These are phyloP conservation scores for Alnus glutinosa DNA, from an alignment of 306 rosid genomes.

Conservation along the genomic window DNA sequence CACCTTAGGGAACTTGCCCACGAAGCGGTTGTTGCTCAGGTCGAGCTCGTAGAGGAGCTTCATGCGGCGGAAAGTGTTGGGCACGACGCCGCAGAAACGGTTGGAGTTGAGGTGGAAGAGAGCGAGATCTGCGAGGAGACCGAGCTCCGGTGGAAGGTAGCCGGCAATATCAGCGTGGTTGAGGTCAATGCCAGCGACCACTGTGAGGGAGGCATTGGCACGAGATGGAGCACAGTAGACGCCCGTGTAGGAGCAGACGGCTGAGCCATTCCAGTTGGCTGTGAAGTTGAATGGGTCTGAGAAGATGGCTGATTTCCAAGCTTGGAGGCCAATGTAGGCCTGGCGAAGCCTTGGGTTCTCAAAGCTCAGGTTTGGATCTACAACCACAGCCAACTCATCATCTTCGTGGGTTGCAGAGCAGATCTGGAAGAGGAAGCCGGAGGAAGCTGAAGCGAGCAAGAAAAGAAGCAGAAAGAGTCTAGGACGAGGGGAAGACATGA, in stretches of 20 bases:
- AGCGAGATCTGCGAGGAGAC: constrained; percentile 59
- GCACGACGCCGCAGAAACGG: constrained; percentile 74
- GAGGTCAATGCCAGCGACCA: constrained; percentile 80
- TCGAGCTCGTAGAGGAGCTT: constrained; percentile 57
- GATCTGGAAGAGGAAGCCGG: constrained; percentile 6
- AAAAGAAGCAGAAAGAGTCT: constrained; percentile 4
- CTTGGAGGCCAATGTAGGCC: constrained; percentile 72
- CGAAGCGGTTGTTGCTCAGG: constrained; percentile 79
- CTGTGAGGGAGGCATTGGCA: constrained; percentile 40
- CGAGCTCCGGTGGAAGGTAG: constrained; percentile 61
- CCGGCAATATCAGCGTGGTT: constrained; percentile 87
- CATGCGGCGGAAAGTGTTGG: constrained; percentile 49
- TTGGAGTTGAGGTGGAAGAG: constrained; percentile 70
- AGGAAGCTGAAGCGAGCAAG: not conserved
- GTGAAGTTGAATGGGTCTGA: constrained; percentile 70
- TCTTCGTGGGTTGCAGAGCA: not conserved
- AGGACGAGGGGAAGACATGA: constrained; percentile 14
- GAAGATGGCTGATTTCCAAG: constrained; percentile 63
- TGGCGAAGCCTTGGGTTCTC: constrained; percentile 36
- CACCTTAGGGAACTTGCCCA: constrained; percentile 55
- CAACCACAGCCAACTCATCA: not conserved
- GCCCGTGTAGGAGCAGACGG: constrained; percentile 72
- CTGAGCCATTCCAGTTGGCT: constrained; percentile 56
- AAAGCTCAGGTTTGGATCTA: constrained; percentile 31
- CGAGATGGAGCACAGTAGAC: constrained; percentile 62